Percentiles rank a stretch among this genome's conserved stretches.
These are phyloP conservation scores for Gynostemma pentaphyllum DNA, from an alignment of 306 rosid species.

Conservation along the genomic window DNA sequence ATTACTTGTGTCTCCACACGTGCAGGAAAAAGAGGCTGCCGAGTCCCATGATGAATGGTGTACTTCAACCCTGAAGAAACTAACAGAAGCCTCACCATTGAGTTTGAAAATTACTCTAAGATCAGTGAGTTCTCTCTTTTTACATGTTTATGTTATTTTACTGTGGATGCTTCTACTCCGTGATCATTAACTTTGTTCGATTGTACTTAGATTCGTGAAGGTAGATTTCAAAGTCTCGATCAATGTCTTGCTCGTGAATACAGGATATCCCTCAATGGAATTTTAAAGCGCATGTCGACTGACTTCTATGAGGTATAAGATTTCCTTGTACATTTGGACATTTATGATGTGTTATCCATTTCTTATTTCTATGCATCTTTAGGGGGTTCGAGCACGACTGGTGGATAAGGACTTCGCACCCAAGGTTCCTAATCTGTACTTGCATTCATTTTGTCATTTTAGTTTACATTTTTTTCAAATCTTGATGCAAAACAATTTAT, in stretches of 20 bases:
- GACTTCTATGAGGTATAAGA: constrained; percentile 68
- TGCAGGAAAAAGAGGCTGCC: constrained; percentile 69
- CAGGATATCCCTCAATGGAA: constrained; percentile 47
- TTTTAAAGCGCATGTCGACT: constrained; percentile 45
- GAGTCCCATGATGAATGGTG: constrained; percentile 59
- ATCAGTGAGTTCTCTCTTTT: constrained; percentile 57
- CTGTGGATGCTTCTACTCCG: not conserved
- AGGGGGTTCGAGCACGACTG: constrained; percentile 88
- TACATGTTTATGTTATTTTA: constrained; percentile 6
- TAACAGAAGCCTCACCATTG: constrained; percentile 83
- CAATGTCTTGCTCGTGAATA: constrained; percentile 83
- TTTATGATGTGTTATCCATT: not conserved
- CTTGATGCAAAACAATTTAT: not conserved
- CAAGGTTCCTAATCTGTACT: constrained; percentile 34
- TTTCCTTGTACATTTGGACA: constrained; percentile 10
- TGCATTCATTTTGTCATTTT: not conserved
- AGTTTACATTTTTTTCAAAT: not conserved
- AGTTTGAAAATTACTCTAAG: constrained; percentile 68
- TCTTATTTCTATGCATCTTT: constrained; percentile 5
- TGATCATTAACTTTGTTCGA: constrained; percentile 15
- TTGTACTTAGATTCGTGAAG: constrained; percentile 69
- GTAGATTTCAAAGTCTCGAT: constrained; percentile 80
- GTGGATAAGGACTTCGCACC: constrained; percentile 89
- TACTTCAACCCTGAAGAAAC: constrained; percentile 36
- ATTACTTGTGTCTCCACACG: constrained; percentile 15